Evolutionary conservation across 179 eudicot species (phyloP).

Genomic region (Nepenthes alata): DNA sequence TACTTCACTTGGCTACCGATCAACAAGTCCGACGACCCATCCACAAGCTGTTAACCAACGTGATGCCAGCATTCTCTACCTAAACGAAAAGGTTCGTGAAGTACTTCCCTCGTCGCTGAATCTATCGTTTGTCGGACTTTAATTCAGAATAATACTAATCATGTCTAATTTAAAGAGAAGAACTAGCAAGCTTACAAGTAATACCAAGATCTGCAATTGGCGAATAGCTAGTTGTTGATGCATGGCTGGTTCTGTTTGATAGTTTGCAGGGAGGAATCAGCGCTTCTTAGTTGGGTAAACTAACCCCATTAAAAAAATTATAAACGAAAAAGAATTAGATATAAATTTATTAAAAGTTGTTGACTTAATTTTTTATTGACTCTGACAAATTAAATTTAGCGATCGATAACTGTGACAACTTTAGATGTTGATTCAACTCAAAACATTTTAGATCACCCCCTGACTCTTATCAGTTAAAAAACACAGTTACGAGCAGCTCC

Average conservation of each 20-base stretch:
- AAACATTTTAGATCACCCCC: too few species aligned
- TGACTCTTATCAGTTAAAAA: not conserved
- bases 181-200: too few species aligned
- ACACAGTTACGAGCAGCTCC: conserved; percentile 49
- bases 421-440: too few species aligned
- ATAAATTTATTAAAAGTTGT: too few species aligned
- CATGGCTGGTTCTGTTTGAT: not conserved
- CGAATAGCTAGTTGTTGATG: not conserved
- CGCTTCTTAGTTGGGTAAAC: too few species aligned
- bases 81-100: conserved; percentile 39
- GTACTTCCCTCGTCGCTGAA: not conserved
- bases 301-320: too few species aligned
- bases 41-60: conserved; percentile 32
- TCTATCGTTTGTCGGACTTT: too few species aligned
- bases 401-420: too few species aligned
- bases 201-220: too few species aligned
- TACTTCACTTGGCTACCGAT: not conserved
- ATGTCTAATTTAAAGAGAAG: too few species aligned
- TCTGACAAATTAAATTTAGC: too few species aligned
- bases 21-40: not conserved
- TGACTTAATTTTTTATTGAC: not conserved
- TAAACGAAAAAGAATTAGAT: not conserved
- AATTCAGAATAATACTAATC: too few species aligned
- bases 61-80: conserved; percentile 49
- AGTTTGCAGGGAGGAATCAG: not conserved